These are phyloP conservation scores for Trichoderma atroviride DNA, from an alignment of 2,329 filamentous ascomycete genomes.

Conservation along the genomic window DNA sequence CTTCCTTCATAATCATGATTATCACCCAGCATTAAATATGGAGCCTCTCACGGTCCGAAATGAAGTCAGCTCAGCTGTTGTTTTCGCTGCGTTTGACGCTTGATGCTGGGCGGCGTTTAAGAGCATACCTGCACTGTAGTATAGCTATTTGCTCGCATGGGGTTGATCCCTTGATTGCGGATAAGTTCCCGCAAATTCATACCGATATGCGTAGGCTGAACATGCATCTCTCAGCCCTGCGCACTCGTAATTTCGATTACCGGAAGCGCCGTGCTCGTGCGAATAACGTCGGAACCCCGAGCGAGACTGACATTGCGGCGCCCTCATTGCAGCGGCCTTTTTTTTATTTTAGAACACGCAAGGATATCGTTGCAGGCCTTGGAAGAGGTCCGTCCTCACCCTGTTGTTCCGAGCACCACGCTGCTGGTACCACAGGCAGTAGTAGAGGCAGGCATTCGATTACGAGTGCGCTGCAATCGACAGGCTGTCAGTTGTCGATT, in stretches of 20 bases:
- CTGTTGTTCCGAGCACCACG: constrained; percentile 10
- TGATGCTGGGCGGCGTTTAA: background rate
- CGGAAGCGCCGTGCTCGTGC: background rate
- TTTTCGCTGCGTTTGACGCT: background rate
- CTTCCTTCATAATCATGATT: background rate
- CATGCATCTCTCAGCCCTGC: background rate
- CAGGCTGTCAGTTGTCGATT: background rate
- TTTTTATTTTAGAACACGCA: constrained; percentile 18
- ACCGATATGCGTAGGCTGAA: background rate
- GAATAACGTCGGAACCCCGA: background rate
- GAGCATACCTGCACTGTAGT: no score
- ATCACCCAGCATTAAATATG: background rate
- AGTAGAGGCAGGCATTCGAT: background rate
- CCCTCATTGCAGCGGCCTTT: constrained; percentile 15
- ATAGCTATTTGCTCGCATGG: background rate
- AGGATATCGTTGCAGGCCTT: constrained; percentile 1
- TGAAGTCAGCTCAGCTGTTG: constrained; percentile 1
- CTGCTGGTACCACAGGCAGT: constrained; percentile 2
- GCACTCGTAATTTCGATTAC: constrained; percentile 4
- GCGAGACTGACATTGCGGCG: constrained; percentile 14
- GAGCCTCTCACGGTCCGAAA: constrained; percentile 6
- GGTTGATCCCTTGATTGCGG: background rate
- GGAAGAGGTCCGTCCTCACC: constrained; percentile 15
- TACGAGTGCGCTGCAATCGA: background rate
- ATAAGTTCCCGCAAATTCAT: background rate